A percentile compares a stretch with the other conserved stretches of the same genome.
Evolutionary conservation across 1,284 basidiomycete genomes (phyloP).

Genomic region (Leccinum insolens): DNA sequence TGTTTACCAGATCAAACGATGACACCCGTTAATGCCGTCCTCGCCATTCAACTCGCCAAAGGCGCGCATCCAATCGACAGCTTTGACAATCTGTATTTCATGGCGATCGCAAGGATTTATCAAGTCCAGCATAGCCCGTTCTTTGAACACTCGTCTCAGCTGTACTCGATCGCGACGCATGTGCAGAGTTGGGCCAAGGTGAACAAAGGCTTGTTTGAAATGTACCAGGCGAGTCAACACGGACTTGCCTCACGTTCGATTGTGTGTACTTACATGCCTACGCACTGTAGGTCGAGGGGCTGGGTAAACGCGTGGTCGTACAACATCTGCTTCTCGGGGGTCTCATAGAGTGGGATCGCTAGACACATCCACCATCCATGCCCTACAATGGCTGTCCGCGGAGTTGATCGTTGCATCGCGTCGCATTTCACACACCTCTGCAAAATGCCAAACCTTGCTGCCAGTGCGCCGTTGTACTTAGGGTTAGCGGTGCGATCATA

Average conservation of each 20-base stretch:
- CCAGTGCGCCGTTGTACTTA: neutral
- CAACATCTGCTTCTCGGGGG: conserved; percentile 93
- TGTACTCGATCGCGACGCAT: conserved; percentile 83
- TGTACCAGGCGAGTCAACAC: conserved; percentile 74
- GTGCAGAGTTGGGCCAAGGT: conserved; percentile 92
- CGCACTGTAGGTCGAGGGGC: conserved; percentile 80
- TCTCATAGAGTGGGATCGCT: conserved; percentile 64
- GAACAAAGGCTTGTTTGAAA: conserved; percentile 89
- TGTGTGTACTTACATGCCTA: conserved; percentile 2
- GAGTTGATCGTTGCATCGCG: conserved; percentile 15
- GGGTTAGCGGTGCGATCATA: neutral
- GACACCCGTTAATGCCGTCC: conserved; percentile 60
- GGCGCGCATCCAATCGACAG: conserved; percentile 33
- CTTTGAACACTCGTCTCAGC: conserved; percentile 90
- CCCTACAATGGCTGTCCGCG: conserved; percentile 19
- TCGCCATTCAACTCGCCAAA: conserved; percentile 52
- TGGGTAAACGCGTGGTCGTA: conserved; percentile 94
- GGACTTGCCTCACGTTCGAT: neutral
- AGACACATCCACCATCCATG: conserved; percentile 4
- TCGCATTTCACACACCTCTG: conserved; percentile 25
- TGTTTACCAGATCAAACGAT: conserved; percentile 52
- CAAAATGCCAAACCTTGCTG: neutral
- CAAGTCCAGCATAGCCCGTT: conserved; percentile 87
- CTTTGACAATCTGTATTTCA: conserved; percentile 72
- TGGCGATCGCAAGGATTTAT: conserved; percentile 80